Evolutionary conservation across 441 rosid genomes (phyloP), one percentile per base, ranked within the genome.

Genomic region (Breynia disticha): DNA sequence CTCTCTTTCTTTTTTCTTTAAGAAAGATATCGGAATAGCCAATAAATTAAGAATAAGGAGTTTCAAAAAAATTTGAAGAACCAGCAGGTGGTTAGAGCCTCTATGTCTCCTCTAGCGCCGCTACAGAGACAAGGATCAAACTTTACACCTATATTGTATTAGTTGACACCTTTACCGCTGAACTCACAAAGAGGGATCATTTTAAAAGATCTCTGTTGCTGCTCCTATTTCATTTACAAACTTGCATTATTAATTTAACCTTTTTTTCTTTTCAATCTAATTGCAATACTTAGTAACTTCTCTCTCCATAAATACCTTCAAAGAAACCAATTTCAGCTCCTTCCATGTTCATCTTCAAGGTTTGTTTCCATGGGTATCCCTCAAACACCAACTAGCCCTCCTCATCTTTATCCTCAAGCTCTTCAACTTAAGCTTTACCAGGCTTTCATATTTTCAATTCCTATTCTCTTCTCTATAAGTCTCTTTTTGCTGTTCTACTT

Each of bases 391-490:
- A 52, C 63, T 28, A 28, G 35, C 53, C 58, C 90, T 51, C 72
- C 94, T 57, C 95, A 85, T 68, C 77, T 79, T 19, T 91, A 91
- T 60, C 83, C 94, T 52, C 84, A 82, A 72, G 94, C 79, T 35
- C 71, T 91, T 66, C 96, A 91, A 69, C 82, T 91, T 15, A 91
- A 86, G 66, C 90, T 91, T 28, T 91, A 87, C 63, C 96, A 87
- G 62, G 96, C 96, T 54, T 91, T 91, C 79, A 91, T 91, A 59
- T 91, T 91, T 72, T 91, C 98, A 48, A 87, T 91, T 61, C 98
- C 98, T 6, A 79, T 91, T 35, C 87, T 91, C 28, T 91, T 91
- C 67, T 87, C 96, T 18, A 79, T 91, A 48, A 91, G 87, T 62
- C 95, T 87, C 48, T 78, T 86, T 56, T 72, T 91, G 5, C 65